A percentile compares a stretch with the other conserved stretches of the same genome.
Conservation (phyloP, 2,329 filamentous ascomycete genomes). For the Coleophoma crateriformis region DNA sequence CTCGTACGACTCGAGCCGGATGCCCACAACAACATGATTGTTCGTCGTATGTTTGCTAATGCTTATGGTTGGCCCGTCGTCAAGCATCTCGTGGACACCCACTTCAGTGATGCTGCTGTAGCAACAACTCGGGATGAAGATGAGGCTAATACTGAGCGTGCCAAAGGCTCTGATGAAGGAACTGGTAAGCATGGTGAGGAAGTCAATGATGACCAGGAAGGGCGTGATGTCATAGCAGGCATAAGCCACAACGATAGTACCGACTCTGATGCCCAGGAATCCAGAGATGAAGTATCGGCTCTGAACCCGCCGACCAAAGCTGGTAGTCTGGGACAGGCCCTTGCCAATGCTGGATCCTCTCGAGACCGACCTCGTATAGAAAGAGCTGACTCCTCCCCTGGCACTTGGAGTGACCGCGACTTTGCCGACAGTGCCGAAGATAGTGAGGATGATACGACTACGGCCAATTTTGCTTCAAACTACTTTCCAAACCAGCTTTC, state of each 20-base stretch:
- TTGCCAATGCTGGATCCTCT: conserved; percentile 2
- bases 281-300: conserved; percentile 27
- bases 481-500: conserved; percentile 6
- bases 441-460: conserved; percentile 35
- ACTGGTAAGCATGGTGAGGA: conserved; percentile 63
- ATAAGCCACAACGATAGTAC: conserved; percentile 33
- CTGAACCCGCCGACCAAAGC: conserved; percentile 13
- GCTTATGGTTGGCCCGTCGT: conserved; percentile 97
- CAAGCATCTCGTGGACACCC: conserved; percentile 89
- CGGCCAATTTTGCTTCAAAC: conserved; percentile 10
- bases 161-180: conserved; percentile 49
- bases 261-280: conserved; percentile 42
- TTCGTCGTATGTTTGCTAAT: conserved; percentile 93
- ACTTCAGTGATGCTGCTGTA: conserved; percentile 74
- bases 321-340: conserved; percentile 9
- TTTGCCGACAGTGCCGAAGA: conserved; percentile 50
- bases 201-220: conserved; percentile 35
- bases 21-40: conserved; percentile 97
- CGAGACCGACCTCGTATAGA: conserved; percentile 1
- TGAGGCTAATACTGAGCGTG: conserved; percentile 63
- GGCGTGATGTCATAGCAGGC: conserved; percentile 1
- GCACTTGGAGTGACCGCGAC: conserved; percentile 62
- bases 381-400: conserved; percentile 39
- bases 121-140: conserved; percentile 63
- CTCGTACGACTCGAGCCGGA: conserved; percentile 93